Conservation (phyloP, 257 asterid species). For the Apocynum venetum region DNA sequence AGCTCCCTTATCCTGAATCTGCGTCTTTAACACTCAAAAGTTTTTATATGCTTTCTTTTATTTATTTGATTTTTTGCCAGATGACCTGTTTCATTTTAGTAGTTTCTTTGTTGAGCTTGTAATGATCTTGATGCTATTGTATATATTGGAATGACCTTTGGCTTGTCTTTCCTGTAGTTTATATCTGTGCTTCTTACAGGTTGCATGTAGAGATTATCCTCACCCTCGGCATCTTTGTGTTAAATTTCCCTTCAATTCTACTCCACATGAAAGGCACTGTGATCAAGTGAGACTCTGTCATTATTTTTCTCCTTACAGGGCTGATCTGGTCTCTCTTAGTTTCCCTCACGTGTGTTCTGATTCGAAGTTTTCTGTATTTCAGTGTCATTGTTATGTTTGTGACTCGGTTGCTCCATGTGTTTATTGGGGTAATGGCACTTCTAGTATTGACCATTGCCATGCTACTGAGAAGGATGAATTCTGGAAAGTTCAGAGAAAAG, state of each 20-base stretch:
- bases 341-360: slow-evolving; percentile 19
- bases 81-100: neutral
- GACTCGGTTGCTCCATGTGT: slow-evolving; percentile 86
- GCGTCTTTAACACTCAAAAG: neutral
- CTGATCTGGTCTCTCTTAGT: neutral
- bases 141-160: slow-evolving; percentile 12
- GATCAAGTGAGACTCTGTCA: slow-evolving; percentile 45
- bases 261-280: slow-evolving; percentile 60
- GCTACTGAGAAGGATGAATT: slow-evolving; percentile 71
- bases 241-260: slow-evolving; percentile 54
- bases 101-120: neutral
- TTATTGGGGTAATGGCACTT: slow-evolving; percentile 56
- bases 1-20: neutral
- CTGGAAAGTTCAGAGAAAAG: slow-evolving; percentile 65
- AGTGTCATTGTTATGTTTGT: slow-evolving; percentile 97
- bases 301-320: slow-evolving; percentile 7
- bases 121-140: neutral
- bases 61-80: neutral
- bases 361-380: slow-evolving; percentile 30
- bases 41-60: neutral
- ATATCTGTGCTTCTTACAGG: slow-evolving; percentile 31
- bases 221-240: slow-evolving; percentile 88
- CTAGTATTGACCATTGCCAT: slow-evolving; percentile 65
- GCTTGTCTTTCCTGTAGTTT: slow-evolving; percentile 9
- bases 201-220: slow-evolving; percentile 96